These are phyloP conservation scores for Remersonia thermophila DNA, from an alignment of 2,329 filamentous ascomycete species.

Conservation along the genomic window DNA sequence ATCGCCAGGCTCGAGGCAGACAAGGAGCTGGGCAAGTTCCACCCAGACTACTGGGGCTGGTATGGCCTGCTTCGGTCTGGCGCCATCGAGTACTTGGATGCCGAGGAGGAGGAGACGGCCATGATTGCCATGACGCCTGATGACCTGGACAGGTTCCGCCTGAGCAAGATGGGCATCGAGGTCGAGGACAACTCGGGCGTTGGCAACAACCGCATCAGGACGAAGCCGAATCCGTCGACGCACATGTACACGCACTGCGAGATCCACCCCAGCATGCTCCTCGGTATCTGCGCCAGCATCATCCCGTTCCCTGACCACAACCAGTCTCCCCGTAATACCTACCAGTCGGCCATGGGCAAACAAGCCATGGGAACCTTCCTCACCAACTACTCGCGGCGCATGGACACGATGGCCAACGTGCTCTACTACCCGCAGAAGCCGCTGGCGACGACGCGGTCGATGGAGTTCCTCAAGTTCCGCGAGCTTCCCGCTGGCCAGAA, in stretches of 20 bases:
- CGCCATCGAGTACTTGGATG: slow-evolving; percentile 91
- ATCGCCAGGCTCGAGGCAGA: slow-evolving; percentile 66
- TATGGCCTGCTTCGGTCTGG: slow-evolving; percentile 71
- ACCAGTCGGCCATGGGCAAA: slow-evolving; percentile 99
- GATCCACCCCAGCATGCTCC: slow-evolving; percentile 97
- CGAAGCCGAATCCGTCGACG: slow-evolving; percentile 72
- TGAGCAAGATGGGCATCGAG: slow-evolving; percentile 53
- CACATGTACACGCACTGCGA: slow-evolving; percentile 97
- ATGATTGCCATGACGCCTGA: slow-evolving; percentile 99
- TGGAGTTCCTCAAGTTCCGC: slow-evolving; percentile 98
- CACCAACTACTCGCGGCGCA: slow-evolving; percentile 90
- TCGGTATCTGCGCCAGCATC: slow-evolving; percentile 96
- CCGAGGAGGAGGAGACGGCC: slow-evolving; percentile 93
- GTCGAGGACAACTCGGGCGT: slow-evolving; percentile 47
- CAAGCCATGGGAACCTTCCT: slow-evolving; percentile 99
- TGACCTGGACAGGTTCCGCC: slow-evolving; percentile 68
- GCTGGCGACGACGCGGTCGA: slow-evolving; percentile 85
- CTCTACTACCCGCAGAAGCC: slow-evolving; percentile 98
- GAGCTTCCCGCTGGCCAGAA: slow-evolving; percentile 95
- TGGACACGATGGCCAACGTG: slow-evolving; percentile 99
- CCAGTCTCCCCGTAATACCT: slow-evolving; percentile 96
- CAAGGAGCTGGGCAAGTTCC: slow-evolving; percentile 49
- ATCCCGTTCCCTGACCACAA: slow-evolving; percentile 99
- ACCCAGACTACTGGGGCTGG: slow-evolving; percentile 66
- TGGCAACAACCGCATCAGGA: slow-evolving; percentile 79